Percentiles rank a stretch among this genome's conserved stretches.
These are phyloP conservation scores for Daldinia sp. DNA, from an alignment of 2,329 filamentous ascomycete species.

Conservation along the genomic window DNA sequence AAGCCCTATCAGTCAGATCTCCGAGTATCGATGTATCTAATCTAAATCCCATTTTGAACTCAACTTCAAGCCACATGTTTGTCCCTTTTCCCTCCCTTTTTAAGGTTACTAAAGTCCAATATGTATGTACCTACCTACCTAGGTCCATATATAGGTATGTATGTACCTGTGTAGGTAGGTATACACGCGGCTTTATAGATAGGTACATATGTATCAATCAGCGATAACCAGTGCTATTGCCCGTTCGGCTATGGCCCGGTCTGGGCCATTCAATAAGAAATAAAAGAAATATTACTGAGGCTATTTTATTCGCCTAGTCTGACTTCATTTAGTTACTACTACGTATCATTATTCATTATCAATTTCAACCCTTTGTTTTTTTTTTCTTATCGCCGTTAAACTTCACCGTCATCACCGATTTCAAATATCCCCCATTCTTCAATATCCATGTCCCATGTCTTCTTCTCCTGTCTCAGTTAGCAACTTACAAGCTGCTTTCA, in stretches of 20 bases:
- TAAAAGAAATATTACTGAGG: conserved; percentile 12
- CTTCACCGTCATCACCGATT: conserved; percentile 17
- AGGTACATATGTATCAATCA: conserved; percentile 17
- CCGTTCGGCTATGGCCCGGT: conserved; percentile 23
- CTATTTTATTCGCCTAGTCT: conserved; percentile 28
- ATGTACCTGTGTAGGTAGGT: neutral
- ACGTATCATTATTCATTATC: conserved; percentile 11
- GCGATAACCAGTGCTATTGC: conserved; percentile 24
- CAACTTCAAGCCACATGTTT: neutral
- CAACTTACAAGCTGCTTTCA: conserved; percentile 9
- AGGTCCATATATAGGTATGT: neutral
- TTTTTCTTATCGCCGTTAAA: conserved; percentile 14
- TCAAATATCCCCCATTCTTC: conserved; percentile 4
- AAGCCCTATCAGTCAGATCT: conserved; percentile 27
- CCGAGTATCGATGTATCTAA: neutral
- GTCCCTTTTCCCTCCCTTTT: too few relatives aligned
- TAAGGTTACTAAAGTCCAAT: neutral
- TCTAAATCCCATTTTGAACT: neutral
- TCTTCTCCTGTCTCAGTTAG: conserved; percentile 22
- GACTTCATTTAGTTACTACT: conserved; percentile 16
- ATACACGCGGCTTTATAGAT: neutral
- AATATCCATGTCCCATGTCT: neutral
- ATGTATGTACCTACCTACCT: neutral
- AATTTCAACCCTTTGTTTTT: conserved; percentile 11
- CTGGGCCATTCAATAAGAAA: conserved; percentile 21